phyloP scores from a whole-genome alignment of 192 early-diverging fungal genomes.

The Coemansia sp. region DNA sequence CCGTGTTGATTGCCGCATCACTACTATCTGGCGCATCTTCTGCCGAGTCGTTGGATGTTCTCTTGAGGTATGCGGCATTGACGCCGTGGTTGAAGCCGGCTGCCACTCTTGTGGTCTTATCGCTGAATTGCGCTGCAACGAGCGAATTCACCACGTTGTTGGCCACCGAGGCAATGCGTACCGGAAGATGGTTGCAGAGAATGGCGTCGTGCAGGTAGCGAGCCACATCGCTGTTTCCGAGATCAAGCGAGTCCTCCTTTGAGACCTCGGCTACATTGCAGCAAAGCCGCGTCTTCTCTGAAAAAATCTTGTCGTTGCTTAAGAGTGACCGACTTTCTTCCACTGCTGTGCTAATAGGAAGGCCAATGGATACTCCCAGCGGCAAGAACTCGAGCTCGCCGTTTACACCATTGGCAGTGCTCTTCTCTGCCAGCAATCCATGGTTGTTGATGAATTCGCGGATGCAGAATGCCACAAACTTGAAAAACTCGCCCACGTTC shows the following conservation, averaged over 20 bases:
- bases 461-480: conserved; percentile 84
- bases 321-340: too few species aligned
- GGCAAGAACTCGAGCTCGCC: neutral
- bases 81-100: conserved; percentile 90
- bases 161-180: conserved; percentile 82
- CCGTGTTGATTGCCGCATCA: conserved; percentile 89
- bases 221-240: conserved; percentile 76
- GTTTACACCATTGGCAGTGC: too few species aligned
- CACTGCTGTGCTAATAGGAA: conserved; percentile 70
- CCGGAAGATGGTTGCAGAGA: conserved; percentile 66
- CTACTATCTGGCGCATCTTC: conserved; percentile 55
- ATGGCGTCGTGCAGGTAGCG: conserved; percentile 72
- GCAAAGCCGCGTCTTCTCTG: conserved; percentile 12
- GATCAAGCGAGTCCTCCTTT: conserved; percentile 58
- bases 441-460: conserved; percentile 64
- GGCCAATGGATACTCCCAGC: conserved; percentile 90
- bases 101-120: conserved; percentile 74
- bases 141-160: conserved; percentile 94
- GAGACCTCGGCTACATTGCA: conserved; percentile 45
- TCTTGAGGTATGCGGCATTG: conserved; percentile 89
- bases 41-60: conserved; percentile 81
- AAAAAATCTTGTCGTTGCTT: too few species aligned
- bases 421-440: neutral
- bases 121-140: conserved; percentile 75
- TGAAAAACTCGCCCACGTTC: conserved; percentile 53